phyloP scores from a whole-genome alignment of 2,329 filamentous ascomycete genomes.

The Teratosphaeria destructans region DNA sequence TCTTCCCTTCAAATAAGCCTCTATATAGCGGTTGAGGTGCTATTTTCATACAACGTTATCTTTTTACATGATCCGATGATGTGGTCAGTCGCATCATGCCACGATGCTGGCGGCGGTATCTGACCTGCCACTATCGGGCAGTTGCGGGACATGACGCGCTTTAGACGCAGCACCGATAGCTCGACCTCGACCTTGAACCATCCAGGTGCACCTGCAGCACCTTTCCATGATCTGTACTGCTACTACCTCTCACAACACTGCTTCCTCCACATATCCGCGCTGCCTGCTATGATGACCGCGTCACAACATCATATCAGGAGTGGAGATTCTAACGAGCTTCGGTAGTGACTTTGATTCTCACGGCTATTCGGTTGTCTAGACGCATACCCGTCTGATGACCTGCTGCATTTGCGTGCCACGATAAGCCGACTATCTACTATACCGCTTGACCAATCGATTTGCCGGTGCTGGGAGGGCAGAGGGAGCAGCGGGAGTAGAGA shows the following conservation, averaged over 20 bases:
- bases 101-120: neutral
- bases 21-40: neutral
- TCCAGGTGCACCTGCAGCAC: neutral
- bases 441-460: neutral
- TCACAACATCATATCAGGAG: neutral
- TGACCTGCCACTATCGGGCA: neutral
- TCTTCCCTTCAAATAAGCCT: neutral
- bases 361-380: neutral
- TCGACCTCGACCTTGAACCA: neutral
- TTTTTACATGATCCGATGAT: neutral
- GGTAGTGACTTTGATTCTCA: neutral
- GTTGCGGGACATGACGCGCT: neutral
- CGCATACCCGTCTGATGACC: neutral
- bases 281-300: neutral
- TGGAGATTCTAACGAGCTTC: neutral
- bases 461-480: no score
- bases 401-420: neutral
- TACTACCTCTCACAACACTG: neutral
- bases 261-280: neutral
- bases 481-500: no score
- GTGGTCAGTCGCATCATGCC: neutral
- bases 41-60: neutral
- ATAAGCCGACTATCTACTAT: neutral
- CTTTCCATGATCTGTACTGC: neutral
- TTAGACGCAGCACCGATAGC: neutral